Conservation (phyloP, 306 rosid genomes). For the Quercus dentata region DNA sequence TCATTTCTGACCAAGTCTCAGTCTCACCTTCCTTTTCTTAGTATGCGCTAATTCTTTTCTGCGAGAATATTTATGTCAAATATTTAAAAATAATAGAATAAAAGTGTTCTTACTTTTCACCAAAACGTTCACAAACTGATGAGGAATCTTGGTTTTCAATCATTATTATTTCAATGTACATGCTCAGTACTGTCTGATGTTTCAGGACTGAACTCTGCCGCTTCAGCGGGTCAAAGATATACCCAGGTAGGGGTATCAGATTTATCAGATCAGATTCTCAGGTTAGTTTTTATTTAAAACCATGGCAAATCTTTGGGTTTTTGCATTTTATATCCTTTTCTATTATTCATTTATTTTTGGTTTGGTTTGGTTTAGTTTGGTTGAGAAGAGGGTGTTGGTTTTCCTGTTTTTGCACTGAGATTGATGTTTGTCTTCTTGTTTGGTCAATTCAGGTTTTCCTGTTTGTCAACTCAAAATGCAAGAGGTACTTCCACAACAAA, state of each 20-base stretch:
- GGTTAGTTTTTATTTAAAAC: slow-evolving; percentile 30
- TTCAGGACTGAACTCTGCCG: slow-evolving; percentile 84
- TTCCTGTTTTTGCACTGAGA: not conserved
- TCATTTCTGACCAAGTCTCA: no score
- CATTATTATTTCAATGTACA: not conserved
- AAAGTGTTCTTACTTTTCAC: no score
- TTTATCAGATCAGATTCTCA: slow-evolving; percentile 83
- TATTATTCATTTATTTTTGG: not conserved
- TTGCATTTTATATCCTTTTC: not conserved
- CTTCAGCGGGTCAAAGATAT: slow-evolving; percentile 87
- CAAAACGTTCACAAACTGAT: no score
- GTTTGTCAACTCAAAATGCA: slow-evolving; percentile 77
- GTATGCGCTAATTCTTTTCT: no score
- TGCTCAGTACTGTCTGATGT: slow-evolving; percentile 15
- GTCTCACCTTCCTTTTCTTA: no score
- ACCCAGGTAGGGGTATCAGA: slow-evolving; percentile 86
- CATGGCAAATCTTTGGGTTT: not conserved
- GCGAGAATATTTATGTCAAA: no score
- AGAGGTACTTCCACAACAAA: slow-evolving; percentile 66
- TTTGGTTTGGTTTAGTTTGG: not conserved
- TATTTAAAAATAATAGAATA: no score
- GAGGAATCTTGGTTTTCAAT: no score
- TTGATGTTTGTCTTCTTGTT: not conserved
- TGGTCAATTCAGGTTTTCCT: slow-evolving; percentile 56
- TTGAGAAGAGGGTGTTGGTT: not conserved